These are phyloP conservation scores for Saccharomycopsis sp. DNA, from an alignment of 805 yeast genomes.

Conservation along the genomic window DNA sequence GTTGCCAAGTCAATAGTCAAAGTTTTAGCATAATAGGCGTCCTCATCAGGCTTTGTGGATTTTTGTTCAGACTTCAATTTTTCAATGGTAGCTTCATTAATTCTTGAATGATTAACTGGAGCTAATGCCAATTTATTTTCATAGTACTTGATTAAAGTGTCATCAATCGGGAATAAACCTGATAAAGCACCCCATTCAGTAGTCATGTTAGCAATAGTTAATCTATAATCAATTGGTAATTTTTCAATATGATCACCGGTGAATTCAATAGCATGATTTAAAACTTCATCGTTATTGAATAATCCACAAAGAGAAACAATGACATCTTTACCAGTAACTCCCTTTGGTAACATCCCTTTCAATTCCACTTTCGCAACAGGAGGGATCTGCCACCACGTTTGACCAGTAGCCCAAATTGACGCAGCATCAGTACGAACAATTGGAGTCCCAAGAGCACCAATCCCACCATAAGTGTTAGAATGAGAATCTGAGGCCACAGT, in stretches of 20 bases:
- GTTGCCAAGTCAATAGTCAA: slow-evolving; percentile 73
- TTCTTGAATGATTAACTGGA: slow-evolving; percentile 63
- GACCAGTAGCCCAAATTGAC: slow-evolving; percentile 98
- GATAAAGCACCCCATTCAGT: slow-evolving; percentile 99
- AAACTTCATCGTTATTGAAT: slow-evolving; percentile 86
- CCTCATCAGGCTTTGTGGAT: slow-evolving; percentile 50
- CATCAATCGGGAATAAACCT: slow-evolving; percentile 95
- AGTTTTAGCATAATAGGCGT: slow-evolving; percentile 85
- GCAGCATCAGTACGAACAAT: slow-evolving; percentile 99
- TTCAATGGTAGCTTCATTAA: slow-evolving; percentile 55
- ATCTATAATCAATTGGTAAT: slow-evolving; percentile 72
- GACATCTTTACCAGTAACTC: slow-evolving; percentile 94
- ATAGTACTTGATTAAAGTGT: slow-evolving; percentile 71
- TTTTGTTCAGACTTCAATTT: slow-evolving; percentile 38
- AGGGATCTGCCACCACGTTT: slow-evolving; percentile 99
- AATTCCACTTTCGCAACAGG: slow-evolving; percentile 95
- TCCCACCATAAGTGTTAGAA: slow-evolving; percentile 96
- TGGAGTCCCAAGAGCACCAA: slow-evolving; percentile 94
- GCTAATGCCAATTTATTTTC: slow-evolving; percentile 43
- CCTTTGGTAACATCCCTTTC: slow-evolving; percentile 70
- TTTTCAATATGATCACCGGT: slow-evolving; percentile 70
- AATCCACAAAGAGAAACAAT: slow-evolving; percentile 94
- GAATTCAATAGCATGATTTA: slow-evolving; percentile 91
- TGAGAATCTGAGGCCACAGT: slow-evolving; percentile 98
- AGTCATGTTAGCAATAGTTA: slow-evolving; percentile 95